Conservation (phyloP, 2,329 filamentous ascomycete species). For the Colletotrichum karsti region DNA sequence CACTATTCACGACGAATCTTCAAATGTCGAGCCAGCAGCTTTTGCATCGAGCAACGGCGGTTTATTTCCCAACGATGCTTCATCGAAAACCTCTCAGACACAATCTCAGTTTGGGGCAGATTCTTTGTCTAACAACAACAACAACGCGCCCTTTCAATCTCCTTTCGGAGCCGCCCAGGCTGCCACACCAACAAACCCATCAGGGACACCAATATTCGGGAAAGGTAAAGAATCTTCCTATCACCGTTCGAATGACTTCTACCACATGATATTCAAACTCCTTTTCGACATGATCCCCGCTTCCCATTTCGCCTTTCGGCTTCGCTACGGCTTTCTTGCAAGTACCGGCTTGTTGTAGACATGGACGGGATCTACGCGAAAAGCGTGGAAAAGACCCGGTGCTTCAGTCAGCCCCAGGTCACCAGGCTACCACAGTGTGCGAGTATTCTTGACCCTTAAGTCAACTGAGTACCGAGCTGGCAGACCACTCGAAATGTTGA, state of each 20-base stretch:
- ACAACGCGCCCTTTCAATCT: background rate
- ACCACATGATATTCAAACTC: background rate
- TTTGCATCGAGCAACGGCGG: background rate
- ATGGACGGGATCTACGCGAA: too few species aligned
- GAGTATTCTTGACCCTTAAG: too few species aligned
- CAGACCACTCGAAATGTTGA: background rate
- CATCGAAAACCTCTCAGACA: background rate
- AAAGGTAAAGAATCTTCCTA: slow-evolving; percentile 22
- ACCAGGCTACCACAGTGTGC: too few species aligned
- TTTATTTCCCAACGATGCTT: slow-evolving; percentile 4
- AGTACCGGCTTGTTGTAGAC: background rate
- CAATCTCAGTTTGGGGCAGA: background rate
- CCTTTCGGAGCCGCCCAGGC: background rate
- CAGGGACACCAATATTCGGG: slow-evolving; percentile 2
- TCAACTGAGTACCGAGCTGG: too few species aligned
- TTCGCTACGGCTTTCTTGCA: background rate
- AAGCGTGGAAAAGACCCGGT: too few species aligned
- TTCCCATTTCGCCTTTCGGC: background rate
- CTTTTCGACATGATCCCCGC: background rate
- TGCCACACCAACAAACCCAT: background rate
- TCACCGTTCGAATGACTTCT: background rate
- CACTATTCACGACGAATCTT: slow-evolving; percentile 57
- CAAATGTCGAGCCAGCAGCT: background rate
- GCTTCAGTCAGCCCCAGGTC: too few species aligned
- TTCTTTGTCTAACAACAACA: background rate